A percentile compares a stretch with the other conserved stretches of the same genome.
Conservation (phyloP, 495 filamentous ascomycete species). For the Annulohypoxylon maeteangense region DNA sequence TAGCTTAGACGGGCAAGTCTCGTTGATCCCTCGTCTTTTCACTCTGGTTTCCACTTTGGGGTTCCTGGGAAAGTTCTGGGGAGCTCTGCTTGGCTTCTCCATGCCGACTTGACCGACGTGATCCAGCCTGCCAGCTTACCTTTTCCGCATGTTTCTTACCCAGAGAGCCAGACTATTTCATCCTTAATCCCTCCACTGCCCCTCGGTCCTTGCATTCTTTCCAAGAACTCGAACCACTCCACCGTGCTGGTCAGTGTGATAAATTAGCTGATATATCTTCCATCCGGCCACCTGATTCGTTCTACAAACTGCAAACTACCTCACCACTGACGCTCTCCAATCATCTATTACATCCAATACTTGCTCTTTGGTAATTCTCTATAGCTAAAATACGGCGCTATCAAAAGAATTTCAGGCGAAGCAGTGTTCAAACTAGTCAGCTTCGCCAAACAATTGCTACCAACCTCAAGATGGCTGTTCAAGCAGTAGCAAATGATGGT, state of each 20-base stretch:
- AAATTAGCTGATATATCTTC: conserved; percentile 18
- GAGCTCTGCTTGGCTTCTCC: conserved; percentile 22
- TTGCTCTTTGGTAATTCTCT: conserved; percentile 3
- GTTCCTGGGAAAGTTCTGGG: conserved; percentile 18
- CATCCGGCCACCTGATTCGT: neutral
- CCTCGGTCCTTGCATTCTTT: conserved; percentile 10
- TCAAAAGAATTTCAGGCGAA: conserved; percentile 9
- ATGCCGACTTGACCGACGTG: conserved; percentile 33
- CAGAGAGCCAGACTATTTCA: conserved; percentile 28
- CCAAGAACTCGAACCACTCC: conserved; percentile 5
- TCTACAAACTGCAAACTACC: conserved; percentile 8
- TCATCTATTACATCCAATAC: conserved; percentile 4
- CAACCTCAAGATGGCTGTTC: conserved; percentile 22
- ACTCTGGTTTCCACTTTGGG: neutral
- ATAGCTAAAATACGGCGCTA: conserved; percentile 16
- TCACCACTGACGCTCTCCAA: neutral
- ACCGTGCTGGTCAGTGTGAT: conserved; percentile 8
- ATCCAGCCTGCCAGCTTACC: conserved; percentile 12
- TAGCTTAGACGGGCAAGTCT: conserved; percentile 30
- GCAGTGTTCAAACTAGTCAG: conserved; percentile 9
- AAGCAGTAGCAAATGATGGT: conserved; percentile 30
- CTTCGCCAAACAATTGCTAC: neutral
- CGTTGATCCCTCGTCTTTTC: conserved; percentile 32
- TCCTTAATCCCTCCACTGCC: conserved; percentile 21
- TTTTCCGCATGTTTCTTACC: conserved; percentile 14